A percentile compares a stretch with the other conserved stretches of the same genome.
Evolutionary conservation across 2,329 filamentous ascomycete genomes (phyloP).

Genomic region (Cladosporium sp.): DNA sequence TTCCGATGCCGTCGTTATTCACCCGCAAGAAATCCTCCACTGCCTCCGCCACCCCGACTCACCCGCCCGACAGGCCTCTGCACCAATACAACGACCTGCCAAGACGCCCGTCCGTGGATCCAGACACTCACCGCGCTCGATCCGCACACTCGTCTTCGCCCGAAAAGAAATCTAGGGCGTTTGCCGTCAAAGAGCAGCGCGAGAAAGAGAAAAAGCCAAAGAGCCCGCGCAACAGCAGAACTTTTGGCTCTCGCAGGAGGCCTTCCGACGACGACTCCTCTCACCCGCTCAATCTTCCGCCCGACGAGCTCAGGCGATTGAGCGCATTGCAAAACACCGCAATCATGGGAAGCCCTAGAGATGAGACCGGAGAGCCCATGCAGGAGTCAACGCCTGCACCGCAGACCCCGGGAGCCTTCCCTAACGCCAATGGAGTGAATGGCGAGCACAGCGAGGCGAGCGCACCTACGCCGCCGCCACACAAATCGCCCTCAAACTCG

Average conservation of each 20-base stretch:
- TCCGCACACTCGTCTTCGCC: conserved; percentile 14
- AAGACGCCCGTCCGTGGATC: conserved; percentile 10
- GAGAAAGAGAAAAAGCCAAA: conserved; percentile 19
- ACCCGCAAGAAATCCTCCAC: conserved; percentile 20
- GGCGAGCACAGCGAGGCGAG: conserved; percentile 38
- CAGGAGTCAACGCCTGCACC: conserved; percentile 29
- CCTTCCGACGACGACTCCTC: conserved; percentile 54
- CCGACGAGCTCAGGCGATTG: conserved; percentile 76
- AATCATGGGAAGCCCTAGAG: conserved; percentile 20
- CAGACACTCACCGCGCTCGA: conserved; percentile 6
- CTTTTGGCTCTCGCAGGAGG: conserved; percentile 28
- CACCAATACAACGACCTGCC: conserved; percentile 3
- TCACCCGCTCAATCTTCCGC: conserved; percentile 85
- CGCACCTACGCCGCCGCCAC: conserved; percentile 65
- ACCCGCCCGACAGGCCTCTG: conserved; percentile 6
- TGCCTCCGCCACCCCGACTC: conserved; percentile 11
- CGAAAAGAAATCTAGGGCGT: conserved; percentile 22
- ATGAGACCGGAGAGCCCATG: conserved; percentile 26
- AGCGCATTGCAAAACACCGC: conserved; percentile 51
- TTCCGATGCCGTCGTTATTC: conserved; percentile 20
- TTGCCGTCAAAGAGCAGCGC: conserved; percentile 23
- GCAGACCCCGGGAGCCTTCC: conserved; percentile 40
- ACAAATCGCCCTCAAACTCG: conserved; percentile 47
- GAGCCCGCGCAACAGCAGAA: conserved; percentile 20
- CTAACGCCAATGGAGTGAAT: conserved; percentile 47